Evolutionary conservation across 2,329 filamentous ascomycete species (phyloP), one percentile per base, ranked within the genome.

Genomic region (Neofusicoccum cordaticola): DNA sequence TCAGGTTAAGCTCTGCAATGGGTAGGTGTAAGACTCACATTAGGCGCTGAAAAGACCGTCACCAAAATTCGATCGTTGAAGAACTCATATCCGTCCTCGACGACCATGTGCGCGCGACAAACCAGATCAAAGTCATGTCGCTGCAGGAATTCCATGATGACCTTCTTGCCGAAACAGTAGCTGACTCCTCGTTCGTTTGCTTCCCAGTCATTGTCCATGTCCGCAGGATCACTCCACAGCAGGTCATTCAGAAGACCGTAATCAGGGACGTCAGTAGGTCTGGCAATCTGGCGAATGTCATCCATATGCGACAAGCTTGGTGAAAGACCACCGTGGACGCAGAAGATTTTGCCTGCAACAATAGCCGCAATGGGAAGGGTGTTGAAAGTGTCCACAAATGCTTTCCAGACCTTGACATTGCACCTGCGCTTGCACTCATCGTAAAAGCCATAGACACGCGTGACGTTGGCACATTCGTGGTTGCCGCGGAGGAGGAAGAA

Each of bases 361-460:
- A 97, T 97, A n/a, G 94, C 88, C 48, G 94, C 94, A 72, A 98
- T 97, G 0, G 94, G 94, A 50, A 98, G 85, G 47, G 90, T 93
- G 77, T 98, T 98, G 84, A 98, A 98, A 31, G 91, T 95, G 75
- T 98, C 94, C 61, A 97, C 89, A 74, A 98, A 98, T 0, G 92
- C 96, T 83, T 98, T 98, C 94, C 94, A 98, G 63, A 96, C 88
- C 82, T 97, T 97, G 76, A 97, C 92, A 75, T 97, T 97, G 82
- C 91, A 97, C 67, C 94, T 86, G 69, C 94, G 86, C 81, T 98
- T 98, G 85, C 94, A 98, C 77, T 98, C 94, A 73, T 98, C 94
- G 80, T 98, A 98, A 79, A 98, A 98, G 2, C 94, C 94, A 77
- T 97, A 97, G 41, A 98, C 92, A 66, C 94, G 87, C 13, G 93